Evolutionary conservation across 1,284 basidiomycete species (phyloP), one percentile per base, ranked within the genome.

Genomic region (Boletus hoseneyae): DNA sequence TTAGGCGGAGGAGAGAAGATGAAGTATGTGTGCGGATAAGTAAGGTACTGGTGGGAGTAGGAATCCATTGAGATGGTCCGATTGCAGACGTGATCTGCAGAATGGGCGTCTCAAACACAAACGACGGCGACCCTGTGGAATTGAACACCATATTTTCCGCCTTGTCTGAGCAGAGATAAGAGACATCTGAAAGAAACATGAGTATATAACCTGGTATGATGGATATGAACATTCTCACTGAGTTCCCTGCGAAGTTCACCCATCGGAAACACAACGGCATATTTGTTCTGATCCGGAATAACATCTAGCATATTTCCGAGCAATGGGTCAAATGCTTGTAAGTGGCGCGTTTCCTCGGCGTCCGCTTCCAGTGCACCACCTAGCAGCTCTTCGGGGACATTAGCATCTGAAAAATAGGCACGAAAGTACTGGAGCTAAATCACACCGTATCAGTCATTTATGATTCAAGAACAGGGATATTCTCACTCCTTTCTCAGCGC

Each of bases 321-420:
- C 38, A 74, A 76, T 16, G 83, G 80, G 60, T 89, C 78, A 46
- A 82, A 84, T 15, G 52, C 48, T 25, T 69, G 55, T 9, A 76
- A 60, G 12, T 64, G 56, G n/a, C 61, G 64, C 27, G 59, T 52
- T 38, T 69, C 48, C 33, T 60, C 66, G 11, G 70, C 68, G 41
- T 83, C 80, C 42, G 70, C 68, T 21, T 70, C 64, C 13, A 87
- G 66, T 51, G 80, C 72, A 18, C 78, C 74, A 43, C 77, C 67
- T 40, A 90, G 74, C 23, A 90, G 66, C 25, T 87, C 81, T 27
- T 76, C 67, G 7, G 85, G 70, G 29, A 90, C 71, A 52, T 88
- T 83, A n/a, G 83, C 73, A 53, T 90, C 86, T 2, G 87, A 85
- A 52, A 84, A 75, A 64, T 78, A 76, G 13, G 78, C 80, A 42